Evolutionary conservation across 75 land plant genomes (phyloP), one percentile per base, ranked within the genome.

Genomic region (Pinus taeda): DNA sequence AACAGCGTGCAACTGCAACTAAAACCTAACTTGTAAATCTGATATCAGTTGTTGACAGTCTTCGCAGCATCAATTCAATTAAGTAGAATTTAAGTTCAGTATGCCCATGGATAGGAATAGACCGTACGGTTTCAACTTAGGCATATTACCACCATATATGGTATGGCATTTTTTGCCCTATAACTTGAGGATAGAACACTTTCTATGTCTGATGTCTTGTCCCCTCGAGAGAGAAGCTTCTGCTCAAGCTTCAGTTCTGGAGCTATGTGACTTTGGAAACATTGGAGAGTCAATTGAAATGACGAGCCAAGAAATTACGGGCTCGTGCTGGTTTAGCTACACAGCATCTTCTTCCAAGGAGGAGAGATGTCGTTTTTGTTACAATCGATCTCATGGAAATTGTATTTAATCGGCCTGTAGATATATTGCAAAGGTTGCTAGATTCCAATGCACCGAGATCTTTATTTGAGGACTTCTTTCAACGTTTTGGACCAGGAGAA

Each of bases 311-410:
- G 75, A 59, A 59, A 59, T 79, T 96, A 29, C 90, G 99, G 99
- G 91, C 96, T 57, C 83, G 84, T 75, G 99, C 97, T 8, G 99
- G 93, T 26, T 89, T 96, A 36, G 86, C 95, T 20, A 92, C 88
- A 37, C 97, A 96, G 73, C 96, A 93, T 82, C 89, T 94, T 62
- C 80, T 96, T 17, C 99, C 97, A 57, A 85, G 93, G 79, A 85
- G 97, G 59, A 86, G 86, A 77, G 57, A 87, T 84, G 83, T 92
- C 18, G 80, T 93, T 56, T 90, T 93, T 59, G 89, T 91, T 81
- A 92, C 91, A 57, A 89, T 90, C 93, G 99, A 94, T 39, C 78
- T 93, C 92, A 93, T 88, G 89, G 99, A 96, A 75, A n/a, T 96
- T 49, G 93, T 84, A 77, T 89, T 93, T 60, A 93, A 96, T 78